phyloP scores from a whole-genome alignment of 108 stramenopile species.

The Fragilaria radians region DNA sequence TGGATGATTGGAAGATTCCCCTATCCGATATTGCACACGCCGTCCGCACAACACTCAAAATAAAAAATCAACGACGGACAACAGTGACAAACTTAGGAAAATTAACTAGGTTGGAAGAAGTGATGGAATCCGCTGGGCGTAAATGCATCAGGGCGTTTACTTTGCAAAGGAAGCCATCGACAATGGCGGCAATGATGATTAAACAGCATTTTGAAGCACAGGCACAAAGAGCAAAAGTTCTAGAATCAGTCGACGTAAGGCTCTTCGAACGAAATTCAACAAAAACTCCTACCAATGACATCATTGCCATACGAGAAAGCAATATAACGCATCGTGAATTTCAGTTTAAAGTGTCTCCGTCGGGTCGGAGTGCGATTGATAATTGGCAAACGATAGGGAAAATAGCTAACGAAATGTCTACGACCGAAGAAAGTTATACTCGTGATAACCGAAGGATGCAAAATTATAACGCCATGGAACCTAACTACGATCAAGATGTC shows the following conservation, averaged over 20 bases:
- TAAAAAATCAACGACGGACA: conserved; percentile 57
- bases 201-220: neutral
- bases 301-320: too few relatives aligned
- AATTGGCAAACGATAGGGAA: too few relatives aligned
- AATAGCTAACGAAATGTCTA: too few relatives aligned
- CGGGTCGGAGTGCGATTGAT: neutral
- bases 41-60: conserved; percentile 46
- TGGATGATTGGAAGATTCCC: conserved; percentile 41
- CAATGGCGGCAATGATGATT: neutral
- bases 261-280: neutral
- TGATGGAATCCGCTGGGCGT: conserved; percentile 34
- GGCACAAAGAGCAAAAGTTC: neutral
- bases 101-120: conserved; percentile 38
- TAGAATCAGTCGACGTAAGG: neutral
- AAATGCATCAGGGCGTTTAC: conserved; percentile 27
- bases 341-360: neutral
- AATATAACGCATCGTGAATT: neutral
- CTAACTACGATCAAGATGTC: neutral
- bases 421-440: too few relatives aligned
- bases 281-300: neutral
- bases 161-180: neutral
- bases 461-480: neutral
- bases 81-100: conserved; percentile 59
- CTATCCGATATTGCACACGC: conserved; percentile 50
- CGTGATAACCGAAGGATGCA: neutral